Conservation (phyloP, 2,329 filamentous ascomycete genomes). For the Pseudonectria buxi region DNA sequence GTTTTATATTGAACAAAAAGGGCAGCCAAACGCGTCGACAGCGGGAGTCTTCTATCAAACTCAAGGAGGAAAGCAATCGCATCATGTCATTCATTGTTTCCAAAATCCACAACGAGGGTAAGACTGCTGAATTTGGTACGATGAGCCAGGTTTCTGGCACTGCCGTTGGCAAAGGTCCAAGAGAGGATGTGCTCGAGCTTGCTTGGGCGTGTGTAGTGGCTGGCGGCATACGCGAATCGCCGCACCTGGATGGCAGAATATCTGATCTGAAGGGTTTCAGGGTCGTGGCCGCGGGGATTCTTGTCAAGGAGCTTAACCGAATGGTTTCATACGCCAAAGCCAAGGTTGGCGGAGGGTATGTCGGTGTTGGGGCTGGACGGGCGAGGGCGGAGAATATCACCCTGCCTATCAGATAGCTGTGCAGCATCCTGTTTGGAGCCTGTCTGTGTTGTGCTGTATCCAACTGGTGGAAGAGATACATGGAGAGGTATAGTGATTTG, state of each 20-base stretch:
- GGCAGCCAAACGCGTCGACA: constrained; percentile 44
- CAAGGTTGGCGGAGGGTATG: too few species aligned
- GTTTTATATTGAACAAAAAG: constrained; percentile 45
- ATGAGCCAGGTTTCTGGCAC: constrained; percentile 6
- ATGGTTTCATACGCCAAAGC: neutral
- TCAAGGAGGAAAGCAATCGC: constrained; percentile 45
- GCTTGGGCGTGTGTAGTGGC: constrained; percentile 30
- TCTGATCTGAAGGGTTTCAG: constrained; percentile 29
- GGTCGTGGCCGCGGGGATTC: constrained; percentile 31
- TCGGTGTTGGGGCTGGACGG: too few species aligned
- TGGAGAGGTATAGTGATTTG: too few species aligned
- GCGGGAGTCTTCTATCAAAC: constrained; percentile 43
- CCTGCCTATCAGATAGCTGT: too few species aligned
- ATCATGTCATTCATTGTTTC: constrained; percentile 35
- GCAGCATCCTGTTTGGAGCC: too few species aligned
- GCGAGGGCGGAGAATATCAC: too few species aligned
- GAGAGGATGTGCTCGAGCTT: constrained; percentile 25
- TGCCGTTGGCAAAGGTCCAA: constrained; percentile 3
- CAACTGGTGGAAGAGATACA: too few species aligned
- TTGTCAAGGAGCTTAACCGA: constrained; percentile 23
- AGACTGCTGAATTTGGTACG: constrained; percentile 8
- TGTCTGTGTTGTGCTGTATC: too few species aligned
- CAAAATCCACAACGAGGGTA: constrained; percentile 21
- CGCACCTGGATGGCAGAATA: constrained; percentile 7
- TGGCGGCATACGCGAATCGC: constrained; percentile 9